Evolutionary conservation across 2,329 filamentous ascomycete species (phyloP), one percentile per base, ranked within the genome.

Genomic region (Trichophyton verrucosum): DNA sequence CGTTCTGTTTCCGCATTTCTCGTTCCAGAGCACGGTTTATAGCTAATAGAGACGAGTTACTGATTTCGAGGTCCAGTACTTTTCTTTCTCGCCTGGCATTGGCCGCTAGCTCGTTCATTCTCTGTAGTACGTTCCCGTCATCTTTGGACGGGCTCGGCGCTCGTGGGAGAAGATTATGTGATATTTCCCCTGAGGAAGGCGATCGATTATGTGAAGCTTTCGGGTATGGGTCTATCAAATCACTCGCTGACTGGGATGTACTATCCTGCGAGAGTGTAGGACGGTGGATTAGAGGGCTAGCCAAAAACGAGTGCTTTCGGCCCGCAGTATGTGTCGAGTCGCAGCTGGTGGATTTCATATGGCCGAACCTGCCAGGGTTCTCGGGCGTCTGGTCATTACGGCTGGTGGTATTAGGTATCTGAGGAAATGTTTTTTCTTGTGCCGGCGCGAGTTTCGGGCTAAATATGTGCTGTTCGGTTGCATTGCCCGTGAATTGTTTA

Each of bases 41-140:
- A 46, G 94, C 94, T 61, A 96, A 83, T 2, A 99, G 81, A 1
- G 91, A 96, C 0, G 90, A 94, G 69, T 99, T 99, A 60, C 88
- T 96, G 65, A 99, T 99, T 71, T 99, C 90, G 4, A 99, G 78
- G 71, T 99, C 94, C 66, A 97, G 83, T 0, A 99, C 91, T 76
- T 97, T 99, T 63, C 94, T 84, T 73, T 97, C 94, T 40, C 90
- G 83, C 33, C 94, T 84, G 13, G 94, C 94, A 70, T 90, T 94
- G n/a, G 87, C 83, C 9, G 94, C 90, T 5, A 90, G 79, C 63
- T 95, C 91, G 64, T 84, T 88, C 63, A 87, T 77, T n/a, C 61
- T 64, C 22, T 63, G 57, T 6, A 58, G 24, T 17, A 60, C 53
- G 20, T 60, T 47, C 42, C 46, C 49, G 15, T 65, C 61, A 24